Conservation (phyloP, 2,329 filamentous ascomycete genomes). For the Dissoconium aciculare region DNA sequence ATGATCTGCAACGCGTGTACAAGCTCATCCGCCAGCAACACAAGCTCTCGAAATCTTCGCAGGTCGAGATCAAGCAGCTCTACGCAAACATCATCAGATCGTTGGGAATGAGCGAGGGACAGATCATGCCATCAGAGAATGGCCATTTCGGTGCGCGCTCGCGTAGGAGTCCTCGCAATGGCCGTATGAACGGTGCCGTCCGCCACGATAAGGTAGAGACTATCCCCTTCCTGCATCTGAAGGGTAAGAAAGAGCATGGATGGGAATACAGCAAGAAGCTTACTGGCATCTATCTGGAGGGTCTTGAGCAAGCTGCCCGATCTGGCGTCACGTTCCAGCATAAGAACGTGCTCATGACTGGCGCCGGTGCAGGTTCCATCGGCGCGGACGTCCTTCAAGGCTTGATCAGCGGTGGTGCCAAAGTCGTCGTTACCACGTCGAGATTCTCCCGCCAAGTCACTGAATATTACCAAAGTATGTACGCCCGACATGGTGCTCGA, state of each 20-base stretch:
- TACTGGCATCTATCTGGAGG: slow-evolving; percentile 82
- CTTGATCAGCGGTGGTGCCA: slow-evolving; percentile 88
- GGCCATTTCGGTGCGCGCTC: slow-evolving; percentile 39
- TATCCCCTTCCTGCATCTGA: slow-evolving; percentile 92
- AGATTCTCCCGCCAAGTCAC: slow-evolving; percentile 94
- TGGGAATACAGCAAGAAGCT: slow-evolving; percentile 99
- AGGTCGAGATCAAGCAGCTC: slow-evolving; percentile 87
- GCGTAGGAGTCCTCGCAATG: no score
- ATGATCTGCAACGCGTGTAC: slow-evolving; percentile 86
- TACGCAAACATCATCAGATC: slow-evolving; percentile 92
- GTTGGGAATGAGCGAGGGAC: slow-evolving; percentile 92
- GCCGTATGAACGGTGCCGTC: slow-evolving; percentile 34
- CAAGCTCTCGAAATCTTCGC: slow-evolving; percentile 89
- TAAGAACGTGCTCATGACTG: slow-evolving; percentile 96
- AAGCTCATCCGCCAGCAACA: slow-evolving; percentile 98
- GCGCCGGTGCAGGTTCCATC: slow-evolving; percentile 92
- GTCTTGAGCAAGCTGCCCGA: slow-evolving; percentile 75
- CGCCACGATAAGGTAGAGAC: slow-evolving; percentile 88
- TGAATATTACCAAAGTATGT: slow-evolving; percentile 99
- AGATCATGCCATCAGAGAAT: slow-evolving; percentile 79
- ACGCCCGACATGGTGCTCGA: slow-evolving; percentile 79
- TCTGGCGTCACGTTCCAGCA: slow-evolving; percentile 80
- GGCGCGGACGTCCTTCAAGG: slow-evolving; percentile 94
- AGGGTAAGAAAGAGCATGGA: slow-evolving; percentile 81
- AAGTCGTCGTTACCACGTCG: slow-evolving; percentile 91